Evolutionary conservation across 2,329 filamentous ascomycete species (phyloP), one percentile per base, ranked within the genome.

Genomic region (Alternaria novae-zelandiae): DNA sequence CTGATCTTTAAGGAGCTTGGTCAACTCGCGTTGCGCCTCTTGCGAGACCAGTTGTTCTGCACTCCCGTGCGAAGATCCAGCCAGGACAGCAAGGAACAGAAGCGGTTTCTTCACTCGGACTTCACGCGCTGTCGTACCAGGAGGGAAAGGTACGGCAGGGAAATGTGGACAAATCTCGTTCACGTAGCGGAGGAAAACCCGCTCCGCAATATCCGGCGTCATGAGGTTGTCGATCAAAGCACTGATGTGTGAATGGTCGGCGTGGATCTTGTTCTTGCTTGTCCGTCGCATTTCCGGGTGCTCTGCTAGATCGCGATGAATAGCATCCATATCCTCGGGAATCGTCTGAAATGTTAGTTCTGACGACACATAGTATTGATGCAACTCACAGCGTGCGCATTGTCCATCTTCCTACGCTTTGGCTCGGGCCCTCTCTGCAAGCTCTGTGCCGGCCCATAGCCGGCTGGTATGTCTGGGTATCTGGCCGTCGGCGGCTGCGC

Each of bases 1-100:
- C 11, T 89, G 83, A 65, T 89, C 88, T 82, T 93, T 91, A 59
- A 93, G 81, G 71, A 96, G 89, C 64, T 86, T 86, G 10, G 90
- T 86, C 13, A 97, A 81, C 25, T 83, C 82, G 10, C 86, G 83
- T 74, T 94, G 91, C 5, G 84, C 73, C 3, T 86, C 82, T n/a
- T 85, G 82, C 15, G 83, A 79, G 11, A 88, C 82, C 5, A 78
- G 69, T 47, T 77, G 75, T 50, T 79, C 76, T 26, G 71, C 66
- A 4, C 81, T 80, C 4, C 85, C 85, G 53, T 80, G 81, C 3
- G 86, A 84, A 0, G 86, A 84, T 10, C 85, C 82, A 15, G 84
- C 83, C 13, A 90, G 70, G 15, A 90, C 85, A 3, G 86, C 83
- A 12, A 89, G 81, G 67, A 90, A 89, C 0, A 90, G 79, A 9